Percentiles rank a stretch among this genome's conserved stretches.
phyloP scores from a whole-genome alignment of 192 early-diverging fungal genomes.

The Coemansia sp. region DNA sequence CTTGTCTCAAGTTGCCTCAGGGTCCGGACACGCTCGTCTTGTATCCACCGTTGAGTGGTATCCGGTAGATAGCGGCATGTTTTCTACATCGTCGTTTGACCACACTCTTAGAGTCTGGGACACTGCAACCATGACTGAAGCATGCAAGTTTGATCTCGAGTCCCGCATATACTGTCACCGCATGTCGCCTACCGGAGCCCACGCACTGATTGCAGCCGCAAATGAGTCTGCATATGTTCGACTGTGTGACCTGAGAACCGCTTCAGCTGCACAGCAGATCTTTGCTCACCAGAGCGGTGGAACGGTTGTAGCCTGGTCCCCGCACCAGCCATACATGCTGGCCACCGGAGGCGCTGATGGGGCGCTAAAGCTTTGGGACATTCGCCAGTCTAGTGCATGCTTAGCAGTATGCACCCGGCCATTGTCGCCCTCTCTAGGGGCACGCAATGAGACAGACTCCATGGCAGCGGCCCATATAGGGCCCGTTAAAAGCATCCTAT shows the following conservation, averaged over 20 bases:
- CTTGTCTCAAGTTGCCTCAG: constrained; percentile 18
- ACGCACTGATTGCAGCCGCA: constrained; percentile 78
- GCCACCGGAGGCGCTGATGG: constrained; percentile 78
- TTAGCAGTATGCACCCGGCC: constrained; percentile 59
- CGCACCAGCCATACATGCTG: constrained; percentile 65
- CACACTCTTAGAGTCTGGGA: constrained; percentile 80
- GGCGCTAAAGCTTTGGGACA: constrained; percentile 80
- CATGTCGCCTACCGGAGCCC: constrained; percentile 75
- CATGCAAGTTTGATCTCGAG: constrained; percentile 69
- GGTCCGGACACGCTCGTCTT: constrained; percentile 61
- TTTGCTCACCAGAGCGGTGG: constrained; percentile 63
- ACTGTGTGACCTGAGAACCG: constrained; percentile 70
- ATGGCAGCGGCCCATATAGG: constrained; percentile 57
- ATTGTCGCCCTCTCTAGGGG: constrained; percentile 19
- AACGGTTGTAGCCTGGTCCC: constrained; percentile 73
- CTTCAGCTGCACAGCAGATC: constrained; percentile 40
- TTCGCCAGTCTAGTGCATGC: constrained; percentile 70
- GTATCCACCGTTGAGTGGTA: constrained; percentile 80
- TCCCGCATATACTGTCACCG: constrained; percentile 67
- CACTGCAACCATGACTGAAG: constrained; percentile 66
- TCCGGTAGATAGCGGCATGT: constrained; percentile 81
- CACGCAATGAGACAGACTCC: constrained; percentile 2
- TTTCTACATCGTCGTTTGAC: constrained; percentile 79
- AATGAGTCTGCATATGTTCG: constrained; percentile 67
- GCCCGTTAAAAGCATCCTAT: constrained; percentile 64